Base-by-base conservation (phyloP, 768 basidiomycete genomes). In the Grammothele lineata region DNA sequence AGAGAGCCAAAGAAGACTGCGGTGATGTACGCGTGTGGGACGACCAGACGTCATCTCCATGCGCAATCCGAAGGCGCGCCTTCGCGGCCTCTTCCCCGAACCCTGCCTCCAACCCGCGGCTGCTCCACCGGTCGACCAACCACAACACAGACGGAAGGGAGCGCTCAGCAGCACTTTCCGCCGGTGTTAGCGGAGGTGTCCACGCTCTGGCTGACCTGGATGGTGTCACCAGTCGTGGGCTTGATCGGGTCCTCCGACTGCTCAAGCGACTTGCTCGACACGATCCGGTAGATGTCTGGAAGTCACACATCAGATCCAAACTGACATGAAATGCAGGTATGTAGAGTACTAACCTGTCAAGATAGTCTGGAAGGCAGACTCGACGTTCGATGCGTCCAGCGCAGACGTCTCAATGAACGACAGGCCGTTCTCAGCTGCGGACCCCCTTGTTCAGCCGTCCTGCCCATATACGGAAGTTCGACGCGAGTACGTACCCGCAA, bases 321-420 rank as follows among this genome's bases (percentile, higher is more conserved):
- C 14, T 7, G 8, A 14, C 27, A 30, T 30, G 14, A 30, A 30
- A 30, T 7, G 27, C 7, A 14, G 14, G 14, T 7, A 43, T 11
- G 24, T 4, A 18, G 15, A 15, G 26, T 23, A 71, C 81, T 42
- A 40, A 92, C 93, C 93, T 37, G 87, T 84, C 52, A 99, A 77
- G 63, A 97, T 97, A 48, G 83, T 92, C 67, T 98, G 93, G 84
- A 99, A 99, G 41, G 95, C 96, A 47, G 80, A 71, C 71, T 98
- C 95, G 69, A 99, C 94, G 71, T 97, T 96, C 41, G 92, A 94
- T 59, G 95, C 92, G 82, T 99, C 96, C 80, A 98, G 84, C 72
- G 95, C 95, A 62, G 95, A 99, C 51, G 95, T 99, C 76, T 99
- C 95, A 56, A 99, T 95, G 77, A 95, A 95, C 45, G 87, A 90